Percentiles rank a stretch among this genome's conserved stretches.
Conservation (phyloP, 108 stramenopile genomes). For the Nitzschia palea region DNA sequence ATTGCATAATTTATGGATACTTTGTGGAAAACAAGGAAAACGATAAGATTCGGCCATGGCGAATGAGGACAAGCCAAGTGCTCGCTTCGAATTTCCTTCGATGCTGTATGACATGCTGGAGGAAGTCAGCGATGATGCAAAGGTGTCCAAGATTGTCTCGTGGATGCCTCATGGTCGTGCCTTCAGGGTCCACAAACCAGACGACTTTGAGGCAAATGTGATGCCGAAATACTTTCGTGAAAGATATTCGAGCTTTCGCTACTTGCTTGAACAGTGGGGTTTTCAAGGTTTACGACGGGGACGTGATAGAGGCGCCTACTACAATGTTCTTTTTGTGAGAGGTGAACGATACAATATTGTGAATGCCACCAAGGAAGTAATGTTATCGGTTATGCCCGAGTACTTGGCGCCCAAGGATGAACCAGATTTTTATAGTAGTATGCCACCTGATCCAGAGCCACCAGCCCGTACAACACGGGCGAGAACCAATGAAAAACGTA, state of each 20-base stretch:
- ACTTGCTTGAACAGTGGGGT: constrained; percentile 11
- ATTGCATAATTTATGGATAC: too few species aligned
- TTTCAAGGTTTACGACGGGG: constrained; percentile 2
- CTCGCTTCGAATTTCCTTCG: constrained; percentile 45
- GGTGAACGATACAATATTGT: background rate
- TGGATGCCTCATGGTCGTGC: constrained; percentile 72
- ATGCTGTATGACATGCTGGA: constrained; percentile 67
- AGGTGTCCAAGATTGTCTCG: constrained; percentile 26
- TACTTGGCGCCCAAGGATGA: constrained; percentile 1
- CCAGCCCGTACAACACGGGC: too few species aligned
- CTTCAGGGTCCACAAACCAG: constrained; percentile 66
- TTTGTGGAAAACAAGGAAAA: too few species aligned
- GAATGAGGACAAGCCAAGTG: background rate
- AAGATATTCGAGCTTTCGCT: constrained; percentile 33
- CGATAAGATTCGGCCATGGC: too few species aligned
- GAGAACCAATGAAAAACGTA: too few species aligned
- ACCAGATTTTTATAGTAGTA: background rate
- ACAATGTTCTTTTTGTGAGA: background rate
- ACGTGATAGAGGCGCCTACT: constrained; percentile 1
- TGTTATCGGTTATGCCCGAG: background rate
- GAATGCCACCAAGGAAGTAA: constrained; percentile 4
- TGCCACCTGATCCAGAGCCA: too few species aligned
- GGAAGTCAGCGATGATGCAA: constrained; percentile 33
- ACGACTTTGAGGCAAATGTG: constrained; percentile 50
- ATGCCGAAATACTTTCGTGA: constrained; percentile 62